Percentiles rank a stretch among this genome's conserved stretches.
These are phyloP conservation scores for Chenopodium formosanum DNA, from an alignment of 148 eudicot genomes.

Conservation along the genomic window DNA sequence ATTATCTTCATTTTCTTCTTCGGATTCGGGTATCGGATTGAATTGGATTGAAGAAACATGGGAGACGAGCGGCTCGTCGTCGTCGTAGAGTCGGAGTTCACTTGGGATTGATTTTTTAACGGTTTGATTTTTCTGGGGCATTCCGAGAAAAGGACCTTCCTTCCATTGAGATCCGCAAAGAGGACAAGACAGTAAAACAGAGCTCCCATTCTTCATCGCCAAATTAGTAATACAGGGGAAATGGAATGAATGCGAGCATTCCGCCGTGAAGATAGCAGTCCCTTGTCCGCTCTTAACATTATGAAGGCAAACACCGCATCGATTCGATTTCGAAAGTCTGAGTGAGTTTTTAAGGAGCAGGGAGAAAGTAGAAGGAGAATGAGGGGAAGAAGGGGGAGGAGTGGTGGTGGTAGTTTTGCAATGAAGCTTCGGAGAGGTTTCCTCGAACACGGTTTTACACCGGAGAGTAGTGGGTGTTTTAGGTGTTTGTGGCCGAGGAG, in stretches of 20 bases:
- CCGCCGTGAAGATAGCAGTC: slow-evolving; percentile 72
- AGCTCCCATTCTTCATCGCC: slow-evolving; percentile 30
- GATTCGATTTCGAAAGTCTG: slow-evolving; percentile 43
- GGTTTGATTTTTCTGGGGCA: slow-evolving; percentile 12
- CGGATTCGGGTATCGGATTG: slow-evolving; percentile 74
- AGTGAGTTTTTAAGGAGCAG: slow-evolving; percentile 56
- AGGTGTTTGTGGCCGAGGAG: slow-evolving; percentile 36
- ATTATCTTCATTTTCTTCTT: slow-evolving; percentile 46
- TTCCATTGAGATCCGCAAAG: slow-evolving; percentile 72
- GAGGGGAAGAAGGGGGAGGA: slow-evolving; percentile 30
- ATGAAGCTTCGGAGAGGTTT: slow-evolving; percentile 2
- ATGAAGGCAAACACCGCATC: slow-evolving; percentile 71
- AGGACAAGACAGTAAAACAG: slow-evolving; percentile 48
- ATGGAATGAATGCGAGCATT: slow-evolving; percentile 71
- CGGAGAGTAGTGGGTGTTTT: slow-evolving; percentile 34
- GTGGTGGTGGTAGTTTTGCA: slow-evolving; percentile 17
- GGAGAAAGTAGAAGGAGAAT: slow-evolving; percentile 71
- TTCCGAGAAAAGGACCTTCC: slow-evolving; percentile 48
- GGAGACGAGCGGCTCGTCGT: slow-evolving; percentile 78
- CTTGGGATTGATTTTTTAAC: slow-evolving; percentile 21
- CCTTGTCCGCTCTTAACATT: slow-evolving; percentile 70
- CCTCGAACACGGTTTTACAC: slow-evolving; percentile 17
- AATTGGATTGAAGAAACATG: slow-evolving; percentile 58
- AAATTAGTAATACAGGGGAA: slow-evolving; percentile 67
- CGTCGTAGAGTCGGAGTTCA: slow-evolving; percentile 64